phyloP scores from a whole-genome alignment of 2,329 filamentous ascomycete genomes.

The Biscogniauxia mediterranea region DNA sequence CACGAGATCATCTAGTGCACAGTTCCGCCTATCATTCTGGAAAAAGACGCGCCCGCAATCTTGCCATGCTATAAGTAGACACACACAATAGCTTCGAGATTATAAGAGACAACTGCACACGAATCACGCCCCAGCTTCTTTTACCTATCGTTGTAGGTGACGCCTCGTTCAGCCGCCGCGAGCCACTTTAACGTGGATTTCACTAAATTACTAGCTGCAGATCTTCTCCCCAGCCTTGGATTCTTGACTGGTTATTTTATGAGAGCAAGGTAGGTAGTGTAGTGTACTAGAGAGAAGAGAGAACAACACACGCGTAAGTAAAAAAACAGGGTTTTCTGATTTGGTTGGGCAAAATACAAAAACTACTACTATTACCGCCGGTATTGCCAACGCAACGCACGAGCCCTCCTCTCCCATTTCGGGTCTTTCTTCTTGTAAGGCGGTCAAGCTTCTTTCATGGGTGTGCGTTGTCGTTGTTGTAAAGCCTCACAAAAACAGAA shows the following conservation, averaged over 20 bases:
- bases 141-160: background rate
- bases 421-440: too few species aligned
- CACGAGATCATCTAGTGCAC: background rate
- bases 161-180: background rate
- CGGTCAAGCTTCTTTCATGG: background rate
- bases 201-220: background rate
- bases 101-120: too few species aligned
- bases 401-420: background rate
- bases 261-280: too few species aligned
- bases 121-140: background rate
- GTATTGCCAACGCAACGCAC: background rate
- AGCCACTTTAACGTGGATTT: background rate
- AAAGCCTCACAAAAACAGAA: background rate
- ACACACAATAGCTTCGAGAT: too few species aligned
- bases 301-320: background rate
- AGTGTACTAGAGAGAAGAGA: too few species aligned
- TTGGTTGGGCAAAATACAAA: background rate
- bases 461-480: background rate
- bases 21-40: too few species aligned
- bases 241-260: too few species aligned
- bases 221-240: background rate
- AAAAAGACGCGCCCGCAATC: background rate
- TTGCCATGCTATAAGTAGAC: too few species aligned
- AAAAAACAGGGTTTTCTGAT: background rate
- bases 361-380: background rate